Evolutionary conservation across 2,329 filamentous ascomycete genomes (phyloP), one percentile per base, ranked within the genome.

Genomic region (Diaporthe sp.): DNA sequence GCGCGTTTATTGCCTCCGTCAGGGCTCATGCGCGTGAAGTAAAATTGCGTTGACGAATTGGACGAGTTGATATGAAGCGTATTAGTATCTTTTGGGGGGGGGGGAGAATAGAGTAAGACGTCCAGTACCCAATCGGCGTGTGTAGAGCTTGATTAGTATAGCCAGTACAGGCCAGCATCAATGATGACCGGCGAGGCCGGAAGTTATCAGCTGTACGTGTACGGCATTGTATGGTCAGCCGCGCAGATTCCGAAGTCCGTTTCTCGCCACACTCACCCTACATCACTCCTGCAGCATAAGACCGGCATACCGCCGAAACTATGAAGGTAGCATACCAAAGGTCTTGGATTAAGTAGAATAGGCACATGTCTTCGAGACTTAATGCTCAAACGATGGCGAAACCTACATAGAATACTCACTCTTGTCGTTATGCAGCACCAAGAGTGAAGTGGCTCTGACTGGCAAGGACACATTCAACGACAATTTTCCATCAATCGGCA

Each of bases 371-470:
- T 15, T 53, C 47, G 1, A 22, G n/a, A 22, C 15, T 7, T 27
- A 22, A 8, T 39, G 47, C 44, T 66, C 5, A 68, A 53, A 53
- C 47, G 13, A 13, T 68, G 63, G 63, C 63, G 63, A 68, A 68
- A 68, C 63, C 47, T 53, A 7, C n/a, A 68, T 47, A 53, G 17
- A 8, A 39, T 12, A n/a, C 12, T 25, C 63, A 12, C 47, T 68
- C 63, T 50, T 68, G 47, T 68, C 47, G 32, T 68, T 68, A 53
- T 68, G 63, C 42, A 71, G 32, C 32, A 71, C 70, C 37, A 71
- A 27, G n/a, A 71, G 70, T 13, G 70, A 71, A 17, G 70, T 71
- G 17, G 70, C 56, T 9, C 56, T 63, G 56, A 71, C 55, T 10
- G 70, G 56, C n/a, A 71, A 42, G 22, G 39, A 61, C 17, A 71